Conservation (phyloP, 345 rosid genomes). For the Isatis tinctoria region DNA sequence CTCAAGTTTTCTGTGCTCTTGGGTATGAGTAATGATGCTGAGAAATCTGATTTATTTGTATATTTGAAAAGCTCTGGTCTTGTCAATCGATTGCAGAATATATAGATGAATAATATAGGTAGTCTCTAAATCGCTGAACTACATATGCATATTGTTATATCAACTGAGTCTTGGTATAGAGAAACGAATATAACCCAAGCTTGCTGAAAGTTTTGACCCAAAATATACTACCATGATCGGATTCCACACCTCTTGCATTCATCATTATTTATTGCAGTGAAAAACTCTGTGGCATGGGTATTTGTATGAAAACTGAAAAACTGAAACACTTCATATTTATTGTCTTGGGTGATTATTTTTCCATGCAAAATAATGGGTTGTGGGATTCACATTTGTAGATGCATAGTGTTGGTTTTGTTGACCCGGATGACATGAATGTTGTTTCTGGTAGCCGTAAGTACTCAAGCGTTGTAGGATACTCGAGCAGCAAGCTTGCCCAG, state of each 20-base stretch:
- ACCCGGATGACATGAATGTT: constrained; percentile 90
- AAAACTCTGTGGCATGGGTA: not conserved
- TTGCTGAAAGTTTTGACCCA: constrained; percentile 1
- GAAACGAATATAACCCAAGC: not conserved
- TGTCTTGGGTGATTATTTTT: not conserved
- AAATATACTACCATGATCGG: not conserved
- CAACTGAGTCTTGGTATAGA: not conserved
- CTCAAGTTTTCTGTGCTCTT: not conserved
- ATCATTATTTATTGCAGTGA: not conserved
- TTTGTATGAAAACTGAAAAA: constrained; percentile 3
- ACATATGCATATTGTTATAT: not conserved
- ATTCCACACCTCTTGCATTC: constrained; percentile 30
- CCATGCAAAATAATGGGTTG: constrained; percentile 4
- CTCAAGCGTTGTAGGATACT: constrained; percentile 76
- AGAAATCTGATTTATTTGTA: not conserved
- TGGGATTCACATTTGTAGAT: constrained; percentile 47
- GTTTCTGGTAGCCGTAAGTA: constrained; percentile 77
- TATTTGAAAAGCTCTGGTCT: not conserved
- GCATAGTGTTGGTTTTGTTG: constrained; percentile 91
- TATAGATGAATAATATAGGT: not conserved
- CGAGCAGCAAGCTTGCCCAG: constrained; percentile 97
- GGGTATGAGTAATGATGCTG: not conserved
- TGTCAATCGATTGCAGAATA: not conserved
- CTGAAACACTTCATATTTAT: not conserved
- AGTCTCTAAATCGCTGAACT: not conserved